These are phyloP conservation scores for Tremella fuciformis DNA, from an alignment of 768 basidiomycete genomes.

Conservation along the genomic window DNA sequence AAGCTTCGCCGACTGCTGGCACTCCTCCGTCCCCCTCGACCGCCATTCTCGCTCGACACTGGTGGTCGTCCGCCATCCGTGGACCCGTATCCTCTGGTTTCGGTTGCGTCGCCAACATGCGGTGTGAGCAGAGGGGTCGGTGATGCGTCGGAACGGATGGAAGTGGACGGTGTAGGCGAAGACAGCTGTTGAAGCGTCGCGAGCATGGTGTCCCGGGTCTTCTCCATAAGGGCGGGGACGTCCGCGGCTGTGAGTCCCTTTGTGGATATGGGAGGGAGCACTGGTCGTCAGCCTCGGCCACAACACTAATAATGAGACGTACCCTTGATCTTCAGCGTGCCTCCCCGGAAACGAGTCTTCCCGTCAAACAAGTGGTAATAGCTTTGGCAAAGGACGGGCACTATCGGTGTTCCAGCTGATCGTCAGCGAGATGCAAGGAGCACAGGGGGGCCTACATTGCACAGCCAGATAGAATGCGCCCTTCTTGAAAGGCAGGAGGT, in stretches of 20 bases:
- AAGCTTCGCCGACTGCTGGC: neutral
- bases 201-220: constrained; percentile 77
- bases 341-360: constrained; percentile 66
- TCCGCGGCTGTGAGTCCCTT: constrained; percentile 67
- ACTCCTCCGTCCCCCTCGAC: neutral
- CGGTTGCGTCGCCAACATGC: neutral
- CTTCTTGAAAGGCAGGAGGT: constrained; percentile 87
- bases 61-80: constrained; percentile 15
- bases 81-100: constrained; percentile 15
- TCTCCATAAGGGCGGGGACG: constrained; percentile 63
- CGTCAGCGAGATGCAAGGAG: neutral
- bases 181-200: constrained; percentile 72
- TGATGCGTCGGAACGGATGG: constrained; percentile 14
- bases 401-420: constrained; percentile 75
- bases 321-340: constrained; percentile 80
- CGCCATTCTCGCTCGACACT: constrained; percentile 1
- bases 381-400: constrained; percentile 87
- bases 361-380: constrained; percentile 81
- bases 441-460: constrained; percentile 53
- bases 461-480: constrained; percentile 95
- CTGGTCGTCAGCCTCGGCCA: constrained; percentile 54
- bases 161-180: constrained; percentile 10
- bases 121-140: constrained; percentile 19
- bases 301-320: constrained; percentile 30
- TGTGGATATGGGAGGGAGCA: constrained; percentile 81